Base-by-base conservation (phyloP, 345 rosid species). In the Eucalyptus pauciflora region DNA sequence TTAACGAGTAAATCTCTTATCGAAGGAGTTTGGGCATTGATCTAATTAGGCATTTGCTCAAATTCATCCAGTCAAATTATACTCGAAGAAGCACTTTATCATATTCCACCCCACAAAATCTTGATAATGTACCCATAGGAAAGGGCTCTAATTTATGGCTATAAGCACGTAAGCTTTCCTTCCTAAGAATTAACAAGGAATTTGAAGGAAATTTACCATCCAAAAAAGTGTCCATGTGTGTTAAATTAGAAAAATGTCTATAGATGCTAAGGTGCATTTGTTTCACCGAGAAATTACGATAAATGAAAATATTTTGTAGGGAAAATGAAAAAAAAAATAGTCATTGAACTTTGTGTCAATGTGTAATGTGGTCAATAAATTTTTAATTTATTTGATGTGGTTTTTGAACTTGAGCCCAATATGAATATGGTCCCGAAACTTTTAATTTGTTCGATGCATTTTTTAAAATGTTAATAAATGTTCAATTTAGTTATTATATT, bases 351-450 rank as follows among this genome's bases (percentile, higher is more conserved):
- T 18, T 18, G 24, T 52, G 18, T 52, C 56, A 0, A 18, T 52
- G 1, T 52, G 25, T 7, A 52, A 8, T 18, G 1, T 8, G 2
- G 5, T 52, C 10, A 2, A 52, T 52, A 7, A 18, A 52, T 0
- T 18, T 20, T 52, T 4, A 52, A 20, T 52, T 18, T 52, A 0
- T 52, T 52, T 52, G 10, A 1, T 20, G 4, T 52, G 2, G 1
- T 52, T 52, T 52, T 18, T 52, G 2, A 52, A 52, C 25, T 18
- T 7, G 3, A 8, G 10, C 2, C 5, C 2, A 7, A 8, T 20
- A 52, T 20, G 10, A 52, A 52, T 52, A 52, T 3, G 25, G 10
- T 17, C 24, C 2, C 2, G 1, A 52, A 2, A 52, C 1, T 52
- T 52, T 18, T 52, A 18, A 52, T 18, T 18, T 50, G 16, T 13